These are phyloP conservation scores for Metschnikowia kofuensis DNA, from an alignment of 805 yeast species.

Conservation along the genomic window DNA sequence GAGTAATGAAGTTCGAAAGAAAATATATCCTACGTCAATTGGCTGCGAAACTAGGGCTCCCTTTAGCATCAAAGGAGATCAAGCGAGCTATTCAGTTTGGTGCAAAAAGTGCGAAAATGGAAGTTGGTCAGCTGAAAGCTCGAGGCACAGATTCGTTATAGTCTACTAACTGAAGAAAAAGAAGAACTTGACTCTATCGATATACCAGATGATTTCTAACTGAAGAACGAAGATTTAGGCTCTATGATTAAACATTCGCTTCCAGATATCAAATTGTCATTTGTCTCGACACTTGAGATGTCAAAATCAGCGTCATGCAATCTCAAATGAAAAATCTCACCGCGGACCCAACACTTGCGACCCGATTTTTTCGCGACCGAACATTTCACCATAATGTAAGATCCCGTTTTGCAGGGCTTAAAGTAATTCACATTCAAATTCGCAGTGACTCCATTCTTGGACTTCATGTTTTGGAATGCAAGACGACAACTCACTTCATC, in stretches of 20 bases:
- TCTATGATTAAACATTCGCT: slow-evolving; percentile 42
- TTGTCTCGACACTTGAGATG: slow-evolving; percentile 18
- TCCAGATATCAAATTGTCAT: slow-evolving; percentile 28
- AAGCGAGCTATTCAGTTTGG: slow-evolving; percentile 98
- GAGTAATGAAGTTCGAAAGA: slow-evolving; percentile 27
- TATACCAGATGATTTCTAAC: background rate
- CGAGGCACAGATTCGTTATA: slow-evolving; percentile 64
- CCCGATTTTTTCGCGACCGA: slow-evolving; percentile 30
- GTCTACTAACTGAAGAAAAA: background rate
- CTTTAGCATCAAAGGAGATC: slow-evolving; percentile 64
- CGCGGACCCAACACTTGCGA: slow-evolving; percentile 39
- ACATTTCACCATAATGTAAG: slow-evolving; percentile 34
- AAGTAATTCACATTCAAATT: slow-evolving; percentile 40
- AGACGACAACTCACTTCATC: slow-evolving; percentile 43
- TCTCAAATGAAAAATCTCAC: slow-evolving; percentile 28
- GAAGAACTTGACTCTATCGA: background rate
- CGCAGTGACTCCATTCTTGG: slow-evolving; percentile 43
- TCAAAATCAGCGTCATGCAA: slow-evolving; percentile 14
- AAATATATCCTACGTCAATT: slow-evolving; percentile 62
- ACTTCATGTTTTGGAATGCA: slow-evolving; percentile 39
- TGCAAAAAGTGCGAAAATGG: slow-evolving; percentile 91
- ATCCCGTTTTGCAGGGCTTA: slow-evolving; percentile 34
- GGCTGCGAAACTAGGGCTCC: slow-evolving; percentile 51
- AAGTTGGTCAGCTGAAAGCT: slow-evolving; percentile 67
- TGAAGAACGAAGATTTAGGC: slow-evolving; percentile 20